These are phyloP conservation scores for Flaveria bidentis DNA, from an alignment of 129 eudicot species.

Conservation along the genomic window DNA sequence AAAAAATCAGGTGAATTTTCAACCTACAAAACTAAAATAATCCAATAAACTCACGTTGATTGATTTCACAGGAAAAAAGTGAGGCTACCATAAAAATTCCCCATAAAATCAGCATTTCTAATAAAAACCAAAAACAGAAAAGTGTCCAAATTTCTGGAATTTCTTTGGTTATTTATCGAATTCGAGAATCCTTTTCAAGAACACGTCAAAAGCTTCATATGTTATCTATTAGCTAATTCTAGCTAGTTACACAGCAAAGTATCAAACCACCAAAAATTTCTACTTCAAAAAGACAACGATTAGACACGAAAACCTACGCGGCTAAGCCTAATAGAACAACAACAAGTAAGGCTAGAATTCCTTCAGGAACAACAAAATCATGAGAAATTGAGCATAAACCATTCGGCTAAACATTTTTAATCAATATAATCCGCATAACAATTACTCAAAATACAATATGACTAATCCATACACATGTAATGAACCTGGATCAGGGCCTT, in stretches of 20 bases:
- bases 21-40: too few species aligned
- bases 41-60: not conserved
- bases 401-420: not conserved
- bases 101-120: too few species aligned
- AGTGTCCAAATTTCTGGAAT: too few species aligned
- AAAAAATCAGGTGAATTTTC: too few species aligned
- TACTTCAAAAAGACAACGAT: not conserved
- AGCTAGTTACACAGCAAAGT: conserved; percentile 13
- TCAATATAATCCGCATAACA: not conserved
- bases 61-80: not conserved
- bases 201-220: not conserved
- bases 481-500: conserved; percentile 96
- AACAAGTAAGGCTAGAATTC: not conserved
- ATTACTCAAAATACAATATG: not conserved
- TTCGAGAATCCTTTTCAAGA: not conserved
- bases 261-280: not conserved
- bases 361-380: not conserved
- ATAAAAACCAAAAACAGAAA: too few species aligned
- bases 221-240: not conserved
- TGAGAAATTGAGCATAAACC: not conserved
- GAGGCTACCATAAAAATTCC: not conserved
- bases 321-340: not conserved
- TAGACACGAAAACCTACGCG: not conserved
- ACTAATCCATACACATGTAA: not conserved
- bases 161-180: too few species aligned